Evolutionary conservation across 1,284 basidiomycete species (phyloP).

Genomic region (Ceratobasidium sp.): DNA sequence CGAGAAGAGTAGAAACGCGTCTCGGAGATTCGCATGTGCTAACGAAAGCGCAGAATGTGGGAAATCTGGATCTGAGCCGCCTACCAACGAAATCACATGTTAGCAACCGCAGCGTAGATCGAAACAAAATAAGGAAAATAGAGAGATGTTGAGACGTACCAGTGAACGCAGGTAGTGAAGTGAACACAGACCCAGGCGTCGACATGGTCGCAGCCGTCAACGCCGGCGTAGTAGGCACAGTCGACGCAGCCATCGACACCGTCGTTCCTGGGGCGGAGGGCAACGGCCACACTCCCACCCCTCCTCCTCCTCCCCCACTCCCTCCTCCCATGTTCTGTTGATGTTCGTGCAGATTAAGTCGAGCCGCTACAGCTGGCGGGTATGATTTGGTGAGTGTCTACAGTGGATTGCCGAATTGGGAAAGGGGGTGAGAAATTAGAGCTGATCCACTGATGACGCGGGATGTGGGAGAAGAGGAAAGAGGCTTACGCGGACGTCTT

Average conservation of each 20-base stretch:
- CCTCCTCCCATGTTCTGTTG: neutral
- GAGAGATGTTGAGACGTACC: neutral
- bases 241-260: slow-evolving; percentile 33
- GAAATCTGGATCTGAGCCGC: slow-evolving; percentile 31
- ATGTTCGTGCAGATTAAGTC: slow-evolving; percentile 35
- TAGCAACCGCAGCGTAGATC: neutral
- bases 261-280: slow-evolving; percentile 37
- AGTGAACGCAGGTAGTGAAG: slow-evolving; percentile 19
- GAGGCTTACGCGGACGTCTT: slow-evolving; percentile 27
- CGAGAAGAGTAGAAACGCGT: slow-evolving; percentile 29
- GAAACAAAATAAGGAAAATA: slow-evolving; percentile 10
- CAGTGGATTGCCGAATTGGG: neutral
- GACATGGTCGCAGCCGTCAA: slow-evolving; percentile 35
- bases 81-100: neutral
- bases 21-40: slow-evolving; percentile 15
- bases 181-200: slow-evolving; percentile 26
- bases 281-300: neutral
- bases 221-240: slow-evolving; percentile 26
- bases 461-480: too few relatives aligned
- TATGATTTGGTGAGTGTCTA: slow-evolving; percentile 28
- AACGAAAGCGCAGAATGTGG: slow-evolving; percentile 12
- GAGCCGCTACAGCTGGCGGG: slow-evolving; percentile 23
- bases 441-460: slow-evolving; percentile 5
- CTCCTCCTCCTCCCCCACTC: neutral
- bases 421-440: slow-evolving; percentile 36